Base-by-base conservation (phyloP, 1,284 basidiomycete species). In the Heterobasidion parviporum region DNA sequence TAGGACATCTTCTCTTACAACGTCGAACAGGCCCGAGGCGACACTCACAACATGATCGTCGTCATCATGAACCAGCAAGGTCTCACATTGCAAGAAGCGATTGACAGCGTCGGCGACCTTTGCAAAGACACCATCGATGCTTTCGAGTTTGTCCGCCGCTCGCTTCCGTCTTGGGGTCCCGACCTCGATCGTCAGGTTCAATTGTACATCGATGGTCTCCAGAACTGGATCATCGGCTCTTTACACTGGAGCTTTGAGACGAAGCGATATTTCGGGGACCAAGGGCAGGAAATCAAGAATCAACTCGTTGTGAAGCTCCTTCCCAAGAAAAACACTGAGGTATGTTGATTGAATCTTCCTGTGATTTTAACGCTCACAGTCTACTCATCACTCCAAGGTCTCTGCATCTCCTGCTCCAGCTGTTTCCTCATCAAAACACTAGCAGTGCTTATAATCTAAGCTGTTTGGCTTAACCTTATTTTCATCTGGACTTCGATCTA, bases 1-100 rank as follows among this genome's bases (percentile, higher is more conserved):
- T 60, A 76, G 72, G 73, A 75, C 61, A 69, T 75, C 46, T 75
- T 73, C 62, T 76, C 74, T 0, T 76, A 68, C 65, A 75, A 75
- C 55, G 70, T 72, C 52, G 74, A 76, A 58, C 74, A 75, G 59
- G 65, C 72, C 2, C 66, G 63, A 63, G 73, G 73, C 44, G 73
- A 75, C 57, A 74, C 68, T 20, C 73, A 76, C 62, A 76, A 75
- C 65, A 70, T 74, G 68, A 66, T 76, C 57, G 65, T 67, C n/a
- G 68, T 74, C 56, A 64, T 72, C 34, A 72, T 72, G 65, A 50
- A 59, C 43, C 64, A 69, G 34, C 63, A 73, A 36, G 66, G 67
- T 34, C 64, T 74, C 35, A 65, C 63, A 54, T 64, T 75, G 6
- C 74, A 76, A 59, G 64, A 64, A 50, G 72, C 74, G 38, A 65